These are phyloP conservation scores for Staphylotrichum tortipilum DNA, from an alignment of 495 filamentous ascomycete genomes.

Conservation along the genomic window DNA sequence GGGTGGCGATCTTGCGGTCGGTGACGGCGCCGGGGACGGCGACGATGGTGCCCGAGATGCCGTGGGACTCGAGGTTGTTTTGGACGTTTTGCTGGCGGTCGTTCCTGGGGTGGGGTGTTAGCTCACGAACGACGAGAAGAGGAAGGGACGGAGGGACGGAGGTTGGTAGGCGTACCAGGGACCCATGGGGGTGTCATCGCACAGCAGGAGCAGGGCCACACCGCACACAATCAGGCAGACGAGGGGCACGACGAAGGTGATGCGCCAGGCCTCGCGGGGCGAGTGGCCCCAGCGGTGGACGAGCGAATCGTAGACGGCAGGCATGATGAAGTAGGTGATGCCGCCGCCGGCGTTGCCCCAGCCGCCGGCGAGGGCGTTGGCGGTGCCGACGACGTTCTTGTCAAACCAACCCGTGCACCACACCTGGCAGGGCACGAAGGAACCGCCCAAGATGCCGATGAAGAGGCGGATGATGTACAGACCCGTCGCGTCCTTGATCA, in stretches of 20 bases:
- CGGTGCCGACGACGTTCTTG: conserved; percentile 87
- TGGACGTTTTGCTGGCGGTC: conserved; percentile 8
- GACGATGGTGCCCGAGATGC: conserved; percentile 29
- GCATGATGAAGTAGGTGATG: conserved; percentile 87
- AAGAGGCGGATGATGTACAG: conserved; percentile 81
- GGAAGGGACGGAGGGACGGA: not conserved
- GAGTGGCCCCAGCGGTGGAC: conserved; percentile 48
- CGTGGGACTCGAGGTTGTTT: conserved; percentile 7
- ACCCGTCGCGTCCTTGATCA: conserved; percentile 58
- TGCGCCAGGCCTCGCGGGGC: conserved; percentile 68
- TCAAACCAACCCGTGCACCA: conserved; percentile 96
- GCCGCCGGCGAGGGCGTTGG: conserved; percentile 79
- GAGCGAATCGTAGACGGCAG: conserved; percentile 79
- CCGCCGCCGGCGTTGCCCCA: conserved; percentile 89
- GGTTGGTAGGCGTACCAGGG: conserved; percentile 41
- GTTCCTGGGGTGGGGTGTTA: not conserved
- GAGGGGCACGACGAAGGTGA: conserved; percentile 77
- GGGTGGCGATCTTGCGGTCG: conserved; percentile 32
- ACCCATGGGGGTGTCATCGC: conserved; percentile 78
- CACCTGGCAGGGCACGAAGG: conserved; percentile 91
- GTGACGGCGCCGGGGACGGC: conserved; percentile 47
- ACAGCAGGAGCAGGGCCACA: conserved; percentile 61
- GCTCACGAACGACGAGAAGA: too few species aligned
- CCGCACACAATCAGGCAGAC: conserved; percentile 60
- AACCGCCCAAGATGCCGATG: conserved; percentile 82